Percentiles rank a stretch among this genome's conserved stretches.
phyloP scores from a whole-genome alignment of 345 rosid genomes.

The Eutrema heterophyllum region DNA sequence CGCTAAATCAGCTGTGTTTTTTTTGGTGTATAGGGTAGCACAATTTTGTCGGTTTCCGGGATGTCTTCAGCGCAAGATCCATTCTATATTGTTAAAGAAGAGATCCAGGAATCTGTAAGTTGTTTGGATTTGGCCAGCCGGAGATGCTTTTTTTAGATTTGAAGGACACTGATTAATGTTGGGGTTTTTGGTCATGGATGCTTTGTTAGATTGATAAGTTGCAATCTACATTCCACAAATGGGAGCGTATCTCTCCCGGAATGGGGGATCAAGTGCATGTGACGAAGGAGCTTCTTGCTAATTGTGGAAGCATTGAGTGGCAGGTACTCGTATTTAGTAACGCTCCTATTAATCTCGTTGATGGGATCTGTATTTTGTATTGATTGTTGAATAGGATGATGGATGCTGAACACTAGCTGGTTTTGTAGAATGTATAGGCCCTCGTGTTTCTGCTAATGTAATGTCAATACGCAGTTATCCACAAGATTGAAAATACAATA shows the following conservation, averaged over 20 bases:
- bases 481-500: background rate
- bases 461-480: background rate
- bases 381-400: background rate
- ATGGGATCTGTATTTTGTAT: no score
- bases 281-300: constrained; percentile 62
- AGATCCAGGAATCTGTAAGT: constrained; percentile 96
- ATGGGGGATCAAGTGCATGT: constrained; percentile 61
- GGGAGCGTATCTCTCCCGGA: constrained; percentile 68
- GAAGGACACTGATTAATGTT: background rate
- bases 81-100: constrained; percentile 94
- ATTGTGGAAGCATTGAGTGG: constrained; percentile 92
- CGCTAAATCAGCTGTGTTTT: background rate
- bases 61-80: constrained; percentile 99
- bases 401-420: background rate
- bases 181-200: background rate
- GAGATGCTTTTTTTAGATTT: background rate
- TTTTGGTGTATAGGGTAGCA: background rate
- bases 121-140: background rate
- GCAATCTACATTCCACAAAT: constrained; percentile 76
- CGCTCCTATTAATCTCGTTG: background rate
- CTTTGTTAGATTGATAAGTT: constrained; percentile 78
- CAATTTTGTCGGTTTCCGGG: background rate
- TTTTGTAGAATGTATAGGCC: background rate
- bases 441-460: background rate
- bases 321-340: constrained; percentile 51